Evolutionary conservation across 345 rosid species (phyloP).

Genomic region (Pseudoturritis turrita): DNA sequence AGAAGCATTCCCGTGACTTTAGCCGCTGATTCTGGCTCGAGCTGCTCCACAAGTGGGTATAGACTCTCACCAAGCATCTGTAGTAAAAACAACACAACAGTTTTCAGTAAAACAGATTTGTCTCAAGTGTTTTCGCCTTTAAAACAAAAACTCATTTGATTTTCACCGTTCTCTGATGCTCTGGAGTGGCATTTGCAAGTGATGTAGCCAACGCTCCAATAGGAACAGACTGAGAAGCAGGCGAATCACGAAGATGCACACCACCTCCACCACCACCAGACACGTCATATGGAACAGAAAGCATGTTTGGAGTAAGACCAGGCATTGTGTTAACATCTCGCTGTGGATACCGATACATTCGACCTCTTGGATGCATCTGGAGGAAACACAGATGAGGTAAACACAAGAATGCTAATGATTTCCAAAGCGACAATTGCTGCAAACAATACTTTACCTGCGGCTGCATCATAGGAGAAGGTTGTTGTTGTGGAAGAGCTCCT

Average conservation of each 20-base stretch:
- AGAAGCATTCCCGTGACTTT: slow-evolving; percentile 63
- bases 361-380: slow-evolving; percentile 80
- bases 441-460: slow-evolving; percentile 53
- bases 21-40: slow-evolving; percentile 44
- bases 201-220: slow-evolving; percentile 81
- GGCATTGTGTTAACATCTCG: slow-evolving; percentile 57
- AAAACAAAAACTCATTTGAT: not conserved
- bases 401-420: not conserved
- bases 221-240: slow-evolving; percentile 63
- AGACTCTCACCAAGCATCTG: slow-evolving; percentile 62
- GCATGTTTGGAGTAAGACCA: slow-evolving; percentile 73
- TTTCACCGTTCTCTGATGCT: slow-evolving; percentile 83
- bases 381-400: not conserved
- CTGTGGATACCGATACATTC: slow-evolving; percentile 66
- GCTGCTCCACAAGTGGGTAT: slow-evolving; percentile 60
- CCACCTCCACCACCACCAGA: slow-evolving; percentile 52
- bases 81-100: not conserved
- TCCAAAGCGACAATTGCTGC: not conserved
- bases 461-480: slow-evolving; percentile 56
- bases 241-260: slow-evolving; percentile 57
- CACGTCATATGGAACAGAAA: slow-evolving; percentile 65
- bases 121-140: not conserved
- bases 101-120: not conserved
- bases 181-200: slow-evolving; percentile 85
- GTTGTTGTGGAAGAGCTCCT: slow-evolving; percentile 48